Conservation (phyloP, 768 basidiomycete species). For the Boletus speciosus region DNA sequence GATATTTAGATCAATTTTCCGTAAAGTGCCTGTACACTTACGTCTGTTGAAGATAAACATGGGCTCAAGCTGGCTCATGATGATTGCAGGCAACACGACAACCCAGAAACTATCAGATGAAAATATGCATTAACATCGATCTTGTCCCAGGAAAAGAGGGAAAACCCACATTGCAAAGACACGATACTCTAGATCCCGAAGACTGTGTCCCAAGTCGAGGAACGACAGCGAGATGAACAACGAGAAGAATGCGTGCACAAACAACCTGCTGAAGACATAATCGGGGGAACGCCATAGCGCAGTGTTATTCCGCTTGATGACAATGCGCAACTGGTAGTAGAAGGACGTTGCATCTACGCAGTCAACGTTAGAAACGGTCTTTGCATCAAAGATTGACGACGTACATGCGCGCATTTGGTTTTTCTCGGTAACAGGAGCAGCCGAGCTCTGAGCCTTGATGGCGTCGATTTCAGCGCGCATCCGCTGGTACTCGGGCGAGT, state of each 20-base stretch:
- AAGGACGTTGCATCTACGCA: slow-evolving; percentile 68
- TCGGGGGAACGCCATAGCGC: slow-evolving; percentile 83
- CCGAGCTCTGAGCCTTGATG: slow-evolving; percentile 48
- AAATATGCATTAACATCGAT: neutral
- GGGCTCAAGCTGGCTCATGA: slow-evolving; percentile 72
- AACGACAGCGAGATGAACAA: slow-evolving; percentile 76
- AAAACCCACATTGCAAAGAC: slow-evolving; percentile 68
- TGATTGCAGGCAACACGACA: slow-evolving; percentile 63
- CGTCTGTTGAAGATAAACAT: slow-evolving; percentile 73
- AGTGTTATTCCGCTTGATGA: slow-evolving; percentile 61
- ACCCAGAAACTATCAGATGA: slow-evolving; percentile 53
- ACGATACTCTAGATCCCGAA: slow-evolving; percentile 73
- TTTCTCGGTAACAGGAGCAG: slow-evolving; percentile 39
- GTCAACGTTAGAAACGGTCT: neutral
- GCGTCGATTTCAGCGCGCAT: slow-evolving; percentile 42
- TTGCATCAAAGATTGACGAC: slow-evolving; percentile 8
- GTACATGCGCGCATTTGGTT: slow-evolving; percentile 46
- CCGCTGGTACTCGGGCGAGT: slow-evolving; percentile 55
- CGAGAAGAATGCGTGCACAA: slow-evolving; percentile 69
- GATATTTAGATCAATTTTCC: neutral
- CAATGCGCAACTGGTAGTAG: slow-evolving; percentile 66
- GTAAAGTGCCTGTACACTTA: slow-evolving; percentile 29
- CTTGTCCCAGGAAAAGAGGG: neutral
- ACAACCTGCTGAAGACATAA: slow-evolving; percentile 81
- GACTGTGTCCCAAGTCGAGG: slow-evolving; percentile 63